phyloP scores from a whole-genome alignment of 352 stramenopile genomes.

The Phytophthora citrophthora region DNA sequence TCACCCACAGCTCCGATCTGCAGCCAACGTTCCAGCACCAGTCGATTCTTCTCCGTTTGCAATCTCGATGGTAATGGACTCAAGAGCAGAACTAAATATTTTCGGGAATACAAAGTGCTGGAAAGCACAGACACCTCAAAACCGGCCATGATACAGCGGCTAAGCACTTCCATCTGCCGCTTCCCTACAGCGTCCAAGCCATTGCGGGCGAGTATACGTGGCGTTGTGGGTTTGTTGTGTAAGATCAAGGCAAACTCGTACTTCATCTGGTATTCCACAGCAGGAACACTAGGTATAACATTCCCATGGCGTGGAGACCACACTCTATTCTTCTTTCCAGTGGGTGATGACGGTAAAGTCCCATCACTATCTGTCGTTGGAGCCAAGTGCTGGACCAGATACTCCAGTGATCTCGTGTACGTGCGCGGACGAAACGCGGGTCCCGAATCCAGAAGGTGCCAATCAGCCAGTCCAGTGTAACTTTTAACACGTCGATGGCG shows the following conservation, averaged over 20 bases:
- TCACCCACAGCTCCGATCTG: conserved; percentile 87
- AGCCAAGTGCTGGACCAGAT: conserved; percentile 81
- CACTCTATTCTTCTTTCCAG: conserved; percentile 58
- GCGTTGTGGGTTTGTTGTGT: conserved; percentile 83
- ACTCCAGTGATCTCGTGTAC: conserved; percentile 84
- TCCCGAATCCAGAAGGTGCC: conserved; percentile 27
- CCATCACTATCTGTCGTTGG: conserved; percentile 44
- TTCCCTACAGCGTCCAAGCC: conserved; percentile 77
- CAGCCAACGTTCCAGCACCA: conserved; percentile 85
- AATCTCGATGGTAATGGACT: conserved; percentile 65
- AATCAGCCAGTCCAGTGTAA: conserved; percentile 43
- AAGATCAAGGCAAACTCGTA: conserved; percentile 88
- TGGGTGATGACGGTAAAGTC: conserved; percentile 46
- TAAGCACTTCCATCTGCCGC: conserved; percentile 78
- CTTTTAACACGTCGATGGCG: conserved; percentile 60
- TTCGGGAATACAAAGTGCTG: conserved; percentile 81
- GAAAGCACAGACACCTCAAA: conserved; percentile 83
- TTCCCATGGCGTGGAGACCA: conserved; percentile 72
- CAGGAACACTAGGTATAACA: conserved; percentile 33
- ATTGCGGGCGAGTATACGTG: conserved; percentile 74
- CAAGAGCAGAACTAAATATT: conserved; percentile 82
- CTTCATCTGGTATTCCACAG: conserved; percentile 71
- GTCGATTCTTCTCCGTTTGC: conserved; percentile 80
- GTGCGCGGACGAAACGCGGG: conserved; percentile 50
- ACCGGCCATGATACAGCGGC: conserved; percentile 73